phyloP scores from a whole-genome alignment of 2,329 filamentous ascomycete genomes.

The Colletotrichum sp. region DNA sequence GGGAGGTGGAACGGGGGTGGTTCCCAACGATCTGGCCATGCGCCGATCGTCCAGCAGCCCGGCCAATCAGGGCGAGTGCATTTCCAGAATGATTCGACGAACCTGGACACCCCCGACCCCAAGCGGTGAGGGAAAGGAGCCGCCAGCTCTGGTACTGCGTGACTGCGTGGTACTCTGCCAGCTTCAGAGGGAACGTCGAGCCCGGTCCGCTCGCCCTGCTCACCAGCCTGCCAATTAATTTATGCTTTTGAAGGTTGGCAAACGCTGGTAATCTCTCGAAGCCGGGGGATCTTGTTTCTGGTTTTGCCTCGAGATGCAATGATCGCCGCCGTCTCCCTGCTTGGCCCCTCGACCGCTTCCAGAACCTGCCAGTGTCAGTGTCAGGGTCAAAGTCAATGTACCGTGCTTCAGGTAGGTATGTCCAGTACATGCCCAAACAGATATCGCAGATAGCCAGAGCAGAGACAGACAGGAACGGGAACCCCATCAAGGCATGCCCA shows the following conservation, averaged over 20 bases:
- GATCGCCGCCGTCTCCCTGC: not conserved
- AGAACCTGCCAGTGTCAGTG: not conserved
- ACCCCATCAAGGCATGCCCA: constrained; percentile 17
- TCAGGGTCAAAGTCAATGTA: not conserved
- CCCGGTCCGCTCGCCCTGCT: not conserved
- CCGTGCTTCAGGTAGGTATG: not conserved
- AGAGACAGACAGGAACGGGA: not conserved
- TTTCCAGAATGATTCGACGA: constrained; percentile 12
- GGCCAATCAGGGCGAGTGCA: constrained; percentile 4
- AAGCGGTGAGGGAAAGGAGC: constrained; percentile 15
- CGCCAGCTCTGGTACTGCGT: not conserved
- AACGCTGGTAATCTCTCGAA: not conserved
- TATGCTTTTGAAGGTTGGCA: not conserved
- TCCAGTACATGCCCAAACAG: not conserved
- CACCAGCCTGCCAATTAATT: not conserved
- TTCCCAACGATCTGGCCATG: constrained; percentile 20
- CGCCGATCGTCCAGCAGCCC: not conserved
- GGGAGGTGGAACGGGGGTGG: not conserved
- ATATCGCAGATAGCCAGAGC: not conserved
- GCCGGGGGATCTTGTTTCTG: not conserved
- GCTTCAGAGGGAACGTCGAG: not conserved
- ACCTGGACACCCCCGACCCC: not conserved
- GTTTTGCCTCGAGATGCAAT: not conserved
- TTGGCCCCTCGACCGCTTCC: not conserved
- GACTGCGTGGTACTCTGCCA: not conserved